These are phyloP conservation scores for Penicillium roqueforti DNA, from an alignment of 495 filamentous ascomycete genomes.

Conservation along the genomic window DNA sequence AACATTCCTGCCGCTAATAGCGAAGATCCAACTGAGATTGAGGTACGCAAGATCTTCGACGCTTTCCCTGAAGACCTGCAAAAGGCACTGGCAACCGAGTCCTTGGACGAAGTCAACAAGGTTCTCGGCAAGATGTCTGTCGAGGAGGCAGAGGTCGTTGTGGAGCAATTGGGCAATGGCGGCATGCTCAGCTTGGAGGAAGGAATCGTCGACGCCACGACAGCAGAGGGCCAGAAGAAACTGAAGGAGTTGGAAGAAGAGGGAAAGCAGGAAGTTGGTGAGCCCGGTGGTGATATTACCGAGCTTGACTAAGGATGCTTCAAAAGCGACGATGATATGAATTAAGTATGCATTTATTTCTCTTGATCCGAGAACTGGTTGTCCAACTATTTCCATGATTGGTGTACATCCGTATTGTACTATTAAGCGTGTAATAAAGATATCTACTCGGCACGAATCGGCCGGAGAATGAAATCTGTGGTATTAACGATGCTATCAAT, in stretches of 20 bases:
- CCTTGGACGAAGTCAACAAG: slow-evolving; percentile 90
- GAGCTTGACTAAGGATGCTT: slow-evolving; percentile 36
- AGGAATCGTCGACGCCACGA: slow-evolving; percentile 92
- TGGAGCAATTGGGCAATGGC: slow-evolving; percentile 77
- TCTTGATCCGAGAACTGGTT: background rate
- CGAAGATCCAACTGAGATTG: slow-evolving; percentile 59
- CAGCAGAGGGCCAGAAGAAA: slow-evolving; percentile 77
- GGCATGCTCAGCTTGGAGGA: slow-evolving; percentile 90
- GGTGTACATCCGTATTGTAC: background rate
- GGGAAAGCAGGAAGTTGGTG: slow-evolving; percentile 37
- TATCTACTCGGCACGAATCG: background rate
- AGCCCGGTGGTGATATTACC: slow-evolving; percentile 39
- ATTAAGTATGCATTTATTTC: slow-evolving; percentile 12
- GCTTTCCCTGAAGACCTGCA: slow-evolving; percentile 75
- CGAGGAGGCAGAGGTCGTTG: slow-evolving; percentile 85
- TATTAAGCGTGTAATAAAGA: background rate
- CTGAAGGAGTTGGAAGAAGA: slow-evolving; percentile 74
- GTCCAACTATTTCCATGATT: background rate
- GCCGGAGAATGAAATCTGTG: slow-evolving; percentile 7
- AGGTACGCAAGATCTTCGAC: slow-evolving; percentile 74
- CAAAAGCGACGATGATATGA: slow-evolving; percentile 9
- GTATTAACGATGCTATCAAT: slow-evolving; percentile 29
- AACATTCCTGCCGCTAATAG: slow-evolving; percentile 59
- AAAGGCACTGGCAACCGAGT: slow-evolving; percentile 77
- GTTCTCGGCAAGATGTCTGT: slow-evolving; percentile 92